Conservation (phyloP, 768 basidiomycete genomes). For the Panus rudis region DNA sequence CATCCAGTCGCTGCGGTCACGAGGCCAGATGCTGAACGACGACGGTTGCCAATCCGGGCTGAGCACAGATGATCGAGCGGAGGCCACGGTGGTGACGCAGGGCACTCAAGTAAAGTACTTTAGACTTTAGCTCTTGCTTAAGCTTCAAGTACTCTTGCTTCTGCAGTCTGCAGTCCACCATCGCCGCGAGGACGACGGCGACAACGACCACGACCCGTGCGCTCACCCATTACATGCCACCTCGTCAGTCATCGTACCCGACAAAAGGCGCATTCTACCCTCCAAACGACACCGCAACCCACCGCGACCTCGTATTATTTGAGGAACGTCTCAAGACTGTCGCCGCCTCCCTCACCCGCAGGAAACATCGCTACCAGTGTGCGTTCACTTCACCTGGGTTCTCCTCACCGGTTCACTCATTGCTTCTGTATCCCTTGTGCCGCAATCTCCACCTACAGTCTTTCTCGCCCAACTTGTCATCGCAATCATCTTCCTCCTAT, state of each 20-base stretch:
- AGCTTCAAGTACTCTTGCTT: too few species aligned
- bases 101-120: too few species aligned
- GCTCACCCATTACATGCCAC: too few species aligned
- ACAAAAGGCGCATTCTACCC: slow-evolving; percentile 43
- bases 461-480: slow-evolving; percentile 66
- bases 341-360: slow-evolving; percentile 68
- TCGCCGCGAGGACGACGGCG: too few species aligned
- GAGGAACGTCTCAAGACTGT: slow-evolving; percentile 97
- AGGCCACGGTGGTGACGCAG: too few species aligned
- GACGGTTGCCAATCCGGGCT: too few species aligned
- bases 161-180: too few species aligned
- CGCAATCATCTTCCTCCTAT: slow-evolving; percentile 63
- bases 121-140: too few species aligned
- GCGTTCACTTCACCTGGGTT: slow-evolving; percentile 23
- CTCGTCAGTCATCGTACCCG: slow-evolving; percentile 22
- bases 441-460: slow-evolving; percentile 35
- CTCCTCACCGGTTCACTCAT: neutral
- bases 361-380: slow-evolving; percentile 84
- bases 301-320: slow-evolving; percentile 83
- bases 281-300: slow-evolving; percentile 70
- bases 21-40: too few species aligned
- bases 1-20: too few species aligned
- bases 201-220: too few species aligned
- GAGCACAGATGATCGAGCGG: too few species aligned
- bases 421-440: slow-evolving; percentile 1